Evolutionary conservation across 331 rosid species (phyloP).

Genomic region (Pyrus hybrid): DNA sequence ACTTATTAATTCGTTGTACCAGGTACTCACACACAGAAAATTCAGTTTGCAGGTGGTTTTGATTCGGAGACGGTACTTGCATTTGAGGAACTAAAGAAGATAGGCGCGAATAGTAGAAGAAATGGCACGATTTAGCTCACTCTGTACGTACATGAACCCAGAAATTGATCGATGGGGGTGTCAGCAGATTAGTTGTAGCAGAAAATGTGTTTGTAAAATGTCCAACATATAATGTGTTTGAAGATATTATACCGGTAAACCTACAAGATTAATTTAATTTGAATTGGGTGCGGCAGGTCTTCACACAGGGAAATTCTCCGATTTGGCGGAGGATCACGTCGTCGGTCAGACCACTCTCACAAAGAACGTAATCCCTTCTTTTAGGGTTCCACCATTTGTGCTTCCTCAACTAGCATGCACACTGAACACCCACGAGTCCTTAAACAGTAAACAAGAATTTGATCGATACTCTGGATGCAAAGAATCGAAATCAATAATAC

Average conservation of each 20-base stretch:
- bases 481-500: not conserved
- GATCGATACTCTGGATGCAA: too few species aligned
- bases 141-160: not conserved
- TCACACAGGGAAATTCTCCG: too few species aligned
- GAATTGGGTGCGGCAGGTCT: too few species aligned
- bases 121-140: not conserved
- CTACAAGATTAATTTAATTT: too few species aligned
- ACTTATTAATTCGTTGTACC: not conserved
- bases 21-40: not conserved
- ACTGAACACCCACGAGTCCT: too few species aligned
- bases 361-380: too few species aligned
- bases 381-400: too few species aligned
- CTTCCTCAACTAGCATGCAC: too few species aligned
- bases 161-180: not conserved
- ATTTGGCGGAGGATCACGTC: too few species aligned
- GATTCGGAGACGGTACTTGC: constrained; percentile 42
- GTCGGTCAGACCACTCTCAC: too few species aligned
- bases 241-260: not conserved
- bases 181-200: not conserved
- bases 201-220: not conserved
- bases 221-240: not conserved
- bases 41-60: constrained; percentile 96
- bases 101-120: constrained; percentile 15
- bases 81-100: constrained; percentile 62
- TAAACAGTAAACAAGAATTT: too few species aligned